These are phyloP conservation scores for Coemansia nantahalensis DNA, from an alignment of 192 early-diverging fungal species.

Conservation along the genomic window DNA sequence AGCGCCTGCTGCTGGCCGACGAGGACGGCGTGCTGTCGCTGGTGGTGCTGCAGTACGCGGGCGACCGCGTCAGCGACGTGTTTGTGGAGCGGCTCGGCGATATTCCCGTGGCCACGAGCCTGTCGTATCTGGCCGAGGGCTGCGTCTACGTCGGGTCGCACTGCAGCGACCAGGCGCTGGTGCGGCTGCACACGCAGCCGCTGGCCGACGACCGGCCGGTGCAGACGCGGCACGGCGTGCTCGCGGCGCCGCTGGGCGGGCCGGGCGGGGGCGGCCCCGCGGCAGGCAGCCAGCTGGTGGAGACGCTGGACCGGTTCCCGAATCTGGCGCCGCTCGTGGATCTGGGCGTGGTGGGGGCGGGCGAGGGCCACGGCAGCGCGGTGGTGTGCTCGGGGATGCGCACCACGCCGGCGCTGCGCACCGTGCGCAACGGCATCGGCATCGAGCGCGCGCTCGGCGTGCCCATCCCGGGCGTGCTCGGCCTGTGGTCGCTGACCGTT, in stretches of 20 bases:
- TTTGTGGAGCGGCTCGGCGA: conserved; percentile 51
- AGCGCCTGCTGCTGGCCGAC: conserved; percentile 71
- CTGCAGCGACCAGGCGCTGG: conserved; percentile 79
- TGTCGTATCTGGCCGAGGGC: conserved; percentile 68
- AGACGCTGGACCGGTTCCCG: conserved; percentile 58
- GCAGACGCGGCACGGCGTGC: too few relatives aligned
- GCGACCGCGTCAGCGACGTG: conserved; percentile 31
- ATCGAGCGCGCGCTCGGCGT: conserved; percentile 64
- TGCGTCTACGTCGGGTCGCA: conserved; percentile 82
- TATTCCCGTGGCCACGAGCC: conserved; percentile 55
- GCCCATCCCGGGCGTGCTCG: conserved; percentile 63
- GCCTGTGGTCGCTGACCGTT: conserved; percentile 68
- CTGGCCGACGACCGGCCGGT: conserved; percentile 14
- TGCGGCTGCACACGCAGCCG: conserved; percentile 57
- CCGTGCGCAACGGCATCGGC: conserved; percentile 88
- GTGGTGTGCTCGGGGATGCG: conserved; percentile 83
- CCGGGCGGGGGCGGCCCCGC: background rate
- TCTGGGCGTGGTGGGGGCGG: conserved; percentile 64
- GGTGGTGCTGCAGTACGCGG: conserved; percentile 49
- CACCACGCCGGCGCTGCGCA: conserved; percentile 70
- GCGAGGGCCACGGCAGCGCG: conserved; percentile 55
- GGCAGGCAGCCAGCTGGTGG: conserved; percentile 23
- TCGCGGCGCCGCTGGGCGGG: conserved; percentile 11
- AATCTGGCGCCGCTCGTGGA: conserved; percentile 86
- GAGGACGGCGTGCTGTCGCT: conserved; percentile 61